phyloP scores from a whole-genome alignment of 495 filamentous ascomycete genomes.

The Xylaria telfairii region DNA sequence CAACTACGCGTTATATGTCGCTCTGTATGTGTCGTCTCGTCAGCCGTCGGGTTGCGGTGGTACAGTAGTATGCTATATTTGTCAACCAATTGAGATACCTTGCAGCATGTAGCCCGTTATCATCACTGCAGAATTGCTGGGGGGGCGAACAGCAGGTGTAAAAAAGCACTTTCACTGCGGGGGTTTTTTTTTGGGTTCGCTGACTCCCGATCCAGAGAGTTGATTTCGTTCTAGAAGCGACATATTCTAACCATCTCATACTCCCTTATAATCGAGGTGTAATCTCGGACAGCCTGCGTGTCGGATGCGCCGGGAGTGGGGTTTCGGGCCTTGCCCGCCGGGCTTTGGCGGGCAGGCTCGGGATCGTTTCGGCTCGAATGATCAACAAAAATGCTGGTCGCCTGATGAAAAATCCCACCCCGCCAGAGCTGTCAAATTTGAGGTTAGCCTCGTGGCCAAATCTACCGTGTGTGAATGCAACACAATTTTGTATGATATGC shows the following conservation, averaged over 20 bases:
- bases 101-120: neutral
- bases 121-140: neutral
- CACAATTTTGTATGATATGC: neutral
- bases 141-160: neutral
- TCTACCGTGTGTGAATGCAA: neutral
- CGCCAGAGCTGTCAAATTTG: neutral
- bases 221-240: neutral
- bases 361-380: constrained; percentile 16
- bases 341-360: constrained; percentile 12
- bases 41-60: constrained; percentile 7
- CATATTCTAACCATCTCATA: neutral
- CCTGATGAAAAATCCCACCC: neutral
- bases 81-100: constrained; percentile 10
- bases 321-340: constrained; percentile 13
- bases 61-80: constrained; percentile 17
- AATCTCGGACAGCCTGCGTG: neutral
- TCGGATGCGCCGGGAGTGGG: constrained; percentile 20
- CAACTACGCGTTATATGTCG: neutral
- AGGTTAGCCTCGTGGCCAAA: neutral
- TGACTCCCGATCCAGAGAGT: neutral
- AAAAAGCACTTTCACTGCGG: neutral
- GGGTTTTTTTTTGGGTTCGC: neutral
- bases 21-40: neutral
- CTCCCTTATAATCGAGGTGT: neutral
- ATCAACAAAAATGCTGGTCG: neutral